Conservation (phyloP, 139 green algal genomes). For the Eudorina sp. region DNA sequence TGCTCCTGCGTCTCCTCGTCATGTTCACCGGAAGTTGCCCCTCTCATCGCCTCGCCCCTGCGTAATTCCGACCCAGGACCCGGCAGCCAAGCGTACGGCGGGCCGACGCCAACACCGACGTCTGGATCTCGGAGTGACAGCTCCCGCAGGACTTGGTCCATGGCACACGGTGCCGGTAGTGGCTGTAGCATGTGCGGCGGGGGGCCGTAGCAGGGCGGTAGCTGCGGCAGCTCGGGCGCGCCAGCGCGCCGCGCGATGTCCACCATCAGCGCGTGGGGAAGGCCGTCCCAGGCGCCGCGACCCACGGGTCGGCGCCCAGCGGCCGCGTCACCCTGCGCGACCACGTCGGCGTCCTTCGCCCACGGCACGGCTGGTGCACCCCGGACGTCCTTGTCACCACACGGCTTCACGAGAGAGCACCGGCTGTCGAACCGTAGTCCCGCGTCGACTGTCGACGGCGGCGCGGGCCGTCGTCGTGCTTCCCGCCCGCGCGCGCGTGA, state of each 20-base stretch:
- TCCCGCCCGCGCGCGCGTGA: too few relatives aligned
- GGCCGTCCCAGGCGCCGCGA: not conserved
- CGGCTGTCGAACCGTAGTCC: too few relatives aligned
- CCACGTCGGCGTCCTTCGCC: not conserved
- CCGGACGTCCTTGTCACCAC: not conserved
- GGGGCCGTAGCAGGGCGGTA: not conserved
- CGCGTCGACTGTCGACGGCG: too few relatives aligned
- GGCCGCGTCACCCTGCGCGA: not conserved
- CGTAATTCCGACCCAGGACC: too few relatives aligned
- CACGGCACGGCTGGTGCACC: too few relatives aligned
- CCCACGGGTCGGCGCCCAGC: not conserved
- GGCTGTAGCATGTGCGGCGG: constrained; percentile 28
- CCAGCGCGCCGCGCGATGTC: not conserved
- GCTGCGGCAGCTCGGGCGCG: not conserved
- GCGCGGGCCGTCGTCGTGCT: not conserved
- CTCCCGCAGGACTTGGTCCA: not conserved
- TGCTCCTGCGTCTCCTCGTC: not conserved
- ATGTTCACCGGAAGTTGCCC: too few relatives aligned
- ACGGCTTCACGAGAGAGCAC: not conserved
- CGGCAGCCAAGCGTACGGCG: too few relatives aligned
- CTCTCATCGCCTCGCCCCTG: not conserved
- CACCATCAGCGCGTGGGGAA: constrained; percentile 2
- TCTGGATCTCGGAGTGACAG: too few relatives aligned
- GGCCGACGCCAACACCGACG: too few relatives aligned
- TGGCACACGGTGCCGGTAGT: constrained; percentile 17